Percentiles rank a stretch among this genome's conserved stretches.
Conservation (phyloP, 2,329 filamentous ascomycete species). For the Sarocladium brachiariae region DNA sequence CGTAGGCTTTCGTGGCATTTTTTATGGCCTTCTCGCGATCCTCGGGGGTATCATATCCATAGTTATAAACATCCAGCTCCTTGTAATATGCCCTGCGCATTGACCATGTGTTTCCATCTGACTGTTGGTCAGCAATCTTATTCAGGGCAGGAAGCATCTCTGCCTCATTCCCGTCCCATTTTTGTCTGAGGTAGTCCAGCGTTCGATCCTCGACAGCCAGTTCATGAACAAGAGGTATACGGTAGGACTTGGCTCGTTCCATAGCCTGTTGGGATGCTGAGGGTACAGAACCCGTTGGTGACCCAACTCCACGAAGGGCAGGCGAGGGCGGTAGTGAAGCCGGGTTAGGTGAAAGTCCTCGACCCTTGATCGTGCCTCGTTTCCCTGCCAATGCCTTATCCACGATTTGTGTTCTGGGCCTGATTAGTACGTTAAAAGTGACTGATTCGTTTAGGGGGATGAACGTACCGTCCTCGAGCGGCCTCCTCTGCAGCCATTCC, state of each 20-base stretch:
- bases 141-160: slow-evolving; percentile 48
- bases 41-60: slow-evolving; percentile 46
- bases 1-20: slow-evolving; percentile 52
- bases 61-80: slow-evolving; percentile 58
- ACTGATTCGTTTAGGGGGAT: not conserved
- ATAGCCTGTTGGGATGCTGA: slow-evolving; percentile 44
- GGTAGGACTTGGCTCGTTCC: slow-evolving; percentile 47
- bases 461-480: slow-evolving; percentile 28
- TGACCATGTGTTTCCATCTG: slow-evolving; percentile 43
- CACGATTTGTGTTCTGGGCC: slow-evolving; percentile 26
- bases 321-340: slow-evolving; percentile 47
- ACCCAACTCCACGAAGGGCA: slow-evolving; percentile 45
- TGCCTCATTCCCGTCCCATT: slow-evolving; percentile 44
- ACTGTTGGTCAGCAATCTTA: slow-evolving; percentile 50
- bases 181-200: slow-evolving; percentile 40
- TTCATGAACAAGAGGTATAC: slow-evolving; percentile 51
- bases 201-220: slow-evolving; percentile 48
- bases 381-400: slow-evolving; percentile 26
- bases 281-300: slow-evolving; percentile 43
- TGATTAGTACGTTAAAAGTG: slow-evolving; percentile 20
- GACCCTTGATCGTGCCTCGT: slow-evolving; percentile 31
- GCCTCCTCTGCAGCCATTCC: slow-evolving; percentile 29
- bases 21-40: slow-evolving; percentile 55
- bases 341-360: slow-evolving; percentile 30
- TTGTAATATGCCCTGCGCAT: slow-evolving; percentile 53